Percentiles rank a stretch among this genome's conserved stretches.
Conservation (phyloP, 1,284 basidiomycete species). For the Somion occarium region DNA sequence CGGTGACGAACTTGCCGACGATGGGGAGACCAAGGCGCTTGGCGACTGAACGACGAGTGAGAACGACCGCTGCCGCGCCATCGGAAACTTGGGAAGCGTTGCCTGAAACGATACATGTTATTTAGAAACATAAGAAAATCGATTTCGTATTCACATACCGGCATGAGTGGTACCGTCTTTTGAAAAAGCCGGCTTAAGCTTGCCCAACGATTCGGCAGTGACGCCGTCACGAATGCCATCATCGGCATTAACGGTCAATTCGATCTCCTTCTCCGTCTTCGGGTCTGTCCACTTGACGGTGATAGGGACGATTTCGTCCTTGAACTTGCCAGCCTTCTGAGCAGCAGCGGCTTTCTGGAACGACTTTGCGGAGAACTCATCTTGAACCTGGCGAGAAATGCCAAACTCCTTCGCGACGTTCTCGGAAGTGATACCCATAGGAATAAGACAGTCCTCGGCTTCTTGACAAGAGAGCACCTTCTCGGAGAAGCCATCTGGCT, state of each 20-base stretch:
- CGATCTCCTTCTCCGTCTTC: slow-evolving; percentile 79
- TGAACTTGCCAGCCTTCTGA: slow-evolving; percentile 89
- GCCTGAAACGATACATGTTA: slow-evolving; percentile 30
- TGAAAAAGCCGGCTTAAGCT: slow-evolving; percentile 92
- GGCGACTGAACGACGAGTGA: slow-evolving; percentile 83
- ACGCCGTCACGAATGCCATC: slow-evolving; percentile 94
- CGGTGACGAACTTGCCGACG: slow-evolving; percentile 86
- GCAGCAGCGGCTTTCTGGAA: slow-evolving; percentile 87
- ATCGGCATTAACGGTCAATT: slow-evolving; percentile 80
- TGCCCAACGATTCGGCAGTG: slow-evolving; percentile 79
- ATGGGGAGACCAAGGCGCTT: slow-evolving; percentile 89
- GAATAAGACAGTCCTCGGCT: slow-evolving; percentile 89
- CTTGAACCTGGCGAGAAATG: slow-evolving; percentile 74
- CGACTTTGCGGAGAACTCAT: slow-evolving; percentile 83
- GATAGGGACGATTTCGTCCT: slow-evolving; percentile 87
- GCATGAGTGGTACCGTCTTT: slow-evolving; percentile 93
- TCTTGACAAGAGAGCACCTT: slow-evolving; percentile 75
- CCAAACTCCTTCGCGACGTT: slow-evolving; percentile 84
- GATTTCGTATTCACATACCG: slow-evolving; percentile 31
- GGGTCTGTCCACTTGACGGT: slow-evolving; percentile 75
- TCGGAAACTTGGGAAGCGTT: slow-evolving; percentile 98
- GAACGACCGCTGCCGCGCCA: slow-evolving; percentile 92
- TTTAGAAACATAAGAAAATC: too few relatives aligned
- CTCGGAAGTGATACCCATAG: slow-evolving; percentile 97
- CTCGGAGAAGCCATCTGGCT: slow-evolving; percentile 77